Conservation (phyloP, 306 rosid species). For the Cicer bijugum region DNA sequence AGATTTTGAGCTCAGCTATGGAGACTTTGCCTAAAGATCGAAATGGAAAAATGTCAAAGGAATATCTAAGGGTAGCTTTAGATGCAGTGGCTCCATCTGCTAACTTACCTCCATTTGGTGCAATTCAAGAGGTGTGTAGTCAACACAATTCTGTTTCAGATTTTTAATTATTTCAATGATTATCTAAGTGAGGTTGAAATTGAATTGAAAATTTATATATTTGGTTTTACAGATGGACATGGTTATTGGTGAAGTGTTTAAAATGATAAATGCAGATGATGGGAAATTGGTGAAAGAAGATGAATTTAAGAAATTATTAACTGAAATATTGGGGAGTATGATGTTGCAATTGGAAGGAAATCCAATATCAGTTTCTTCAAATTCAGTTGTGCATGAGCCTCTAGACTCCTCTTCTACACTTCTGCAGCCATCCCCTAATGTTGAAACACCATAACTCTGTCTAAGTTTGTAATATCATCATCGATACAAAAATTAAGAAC, state of each 20-base stretch:
- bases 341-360: conserved; percentile 84
- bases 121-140: conserved; percentile 69
- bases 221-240: conserved; percentile 72
- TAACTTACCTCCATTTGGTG: conserved; percentile 84
- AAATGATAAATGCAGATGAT: conserved; percentile 69
- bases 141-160: too few relatives aligned
- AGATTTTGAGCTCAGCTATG: conserved; percentile 69
- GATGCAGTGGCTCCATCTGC: conserved; percentile 76
- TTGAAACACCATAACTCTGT: conserved; percentile 39
- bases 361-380: conserved; percentile 73
- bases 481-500: background rate
- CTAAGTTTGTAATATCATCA: background rate
- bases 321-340: conserved; percentile 69
- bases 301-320: conserved; percentile 78
- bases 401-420: conserved; percentile 76
- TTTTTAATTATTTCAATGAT: too few relatives aligned
- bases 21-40: conserved; percentile 74
- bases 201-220: background rate
- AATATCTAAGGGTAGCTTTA: conserved; percentile 61
- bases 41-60: conserved; percentile 75
- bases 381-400: conserved; percentile 92
- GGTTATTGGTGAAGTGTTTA: conserved; percentile 58
- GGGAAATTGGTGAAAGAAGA: conserved; percentile 74
- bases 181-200: background rate
- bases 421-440: conserved; percentile 60